A percentile compares a stretch with the other conserved stretches of the same genome.
These are phyloP conservation scores for Grosmannia serpens DNA, from an alignment of 2,329 filamentous ascomycete species.

Conservation along the genomic window DNA sequence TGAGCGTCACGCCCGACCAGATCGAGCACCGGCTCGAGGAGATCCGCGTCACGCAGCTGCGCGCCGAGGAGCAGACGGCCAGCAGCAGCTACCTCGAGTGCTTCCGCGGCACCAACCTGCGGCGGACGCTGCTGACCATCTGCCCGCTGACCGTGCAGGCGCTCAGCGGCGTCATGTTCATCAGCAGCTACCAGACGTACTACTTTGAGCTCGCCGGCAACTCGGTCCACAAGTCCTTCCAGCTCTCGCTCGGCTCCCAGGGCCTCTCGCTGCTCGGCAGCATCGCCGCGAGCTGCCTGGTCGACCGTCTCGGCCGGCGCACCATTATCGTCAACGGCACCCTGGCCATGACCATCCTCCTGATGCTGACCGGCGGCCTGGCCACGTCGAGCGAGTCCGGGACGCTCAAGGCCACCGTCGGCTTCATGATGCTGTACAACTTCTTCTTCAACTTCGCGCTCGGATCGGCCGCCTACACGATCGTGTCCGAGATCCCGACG, in stretches of 20 bases:
- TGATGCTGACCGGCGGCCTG: slow-evolving; percentile 27
- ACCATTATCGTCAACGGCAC: slow-evolving; percentile 24
- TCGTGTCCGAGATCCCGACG: slow-evolving; percentile 26
- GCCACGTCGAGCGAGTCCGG: slow-evolving; percentile 13
- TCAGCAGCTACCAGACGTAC: slow-evolving; percentile 27
- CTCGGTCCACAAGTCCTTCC: slow-evolving; percentile 17
- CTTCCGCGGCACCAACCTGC: slow-evolving; percentile 34
- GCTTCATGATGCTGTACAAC: slow-evolving; percentile 26
- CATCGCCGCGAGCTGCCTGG: slow-evolving; percentile 25
- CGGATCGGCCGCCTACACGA: slow-evolving; percentile 25
- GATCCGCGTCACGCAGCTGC: slow-evolving; percentile 25
- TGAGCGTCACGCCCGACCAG: slow-evolving; percentile 21
- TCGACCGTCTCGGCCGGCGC: slow-evolving; percentile 25
- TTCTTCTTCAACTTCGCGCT: slow-evolving; percentile 29
- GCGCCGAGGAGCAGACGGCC: slow-evolving; percentile 37
- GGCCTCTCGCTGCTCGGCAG: slow-evolving; percentile 27
- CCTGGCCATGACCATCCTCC: slow-evolving; percentile 23
- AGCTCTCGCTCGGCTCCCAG: slow-evolving; percentile 23
- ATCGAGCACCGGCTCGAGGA: slow-evolving; percentile 19
- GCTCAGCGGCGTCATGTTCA: slow-evolving; percentile 22
- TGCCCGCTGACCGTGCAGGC: slow-evolving; percentile 17
- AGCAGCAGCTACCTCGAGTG: slow-evolving; percentile 39
- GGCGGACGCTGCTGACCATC: slow-evolving; percentile 40
- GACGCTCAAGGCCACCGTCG: slow-evolving; percentile 18
- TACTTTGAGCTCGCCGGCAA: slow-evolving; percentile 31